Conservation (phyloP, 192 early-diverging fungal species). For the Geranomyces variabilis region DNA sequence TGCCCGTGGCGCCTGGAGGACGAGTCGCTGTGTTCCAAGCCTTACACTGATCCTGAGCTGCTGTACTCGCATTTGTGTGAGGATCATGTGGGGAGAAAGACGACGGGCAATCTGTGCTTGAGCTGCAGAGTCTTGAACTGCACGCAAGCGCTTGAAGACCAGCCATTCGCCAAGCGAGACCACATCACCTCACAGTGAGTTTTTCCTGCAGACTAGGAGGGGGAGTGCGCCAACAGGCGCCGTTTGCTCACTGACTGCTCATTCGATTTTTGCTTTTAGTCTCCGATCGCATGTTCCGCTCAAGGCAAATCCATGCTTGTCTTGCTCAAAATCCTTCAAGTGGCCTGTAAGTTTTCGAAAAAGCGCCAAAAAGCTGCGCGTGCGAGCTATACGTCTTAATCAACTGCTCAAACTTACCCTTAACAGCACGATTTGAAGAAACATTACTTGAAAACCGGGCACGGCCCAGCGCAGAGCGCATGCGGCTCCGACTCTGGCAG, state of each 20-base stretch:
- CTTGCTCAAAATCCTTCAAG: slow-evolving; percentile 35
- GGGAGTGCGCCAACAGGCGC: too few relatives aligned
- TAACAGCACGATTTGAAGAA: slow-evolving; percentile 28
- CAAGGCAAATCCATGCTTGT: slow-evolving; percentile 78
- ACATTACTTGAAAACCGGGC: slow-evolving; percentile 30
- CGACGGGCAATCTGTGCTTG: slow-evolving; percentile 85
- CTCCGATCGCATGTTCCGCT: slow-evolving; percentile 86
- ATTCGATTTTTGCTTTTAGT: slow-evolving; percentile 22
- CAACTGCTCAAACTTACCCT: too few relatives aligned
- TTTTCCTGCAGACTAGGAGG: slow-evolving; percentile 17
- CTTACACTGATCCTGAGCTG: slow-evolving; percentile 59
- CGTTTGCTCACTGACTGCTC: too few relatives aligned
- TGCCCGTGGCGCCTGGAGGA: slow-evolving; percentile 28
- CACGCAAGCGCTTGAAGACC: slow-evolving; percentile 53
- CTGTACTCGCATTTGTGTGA: slow-evolving; percentile 86
- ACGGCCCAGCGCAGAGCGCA: slow-evolving; percentile 15
- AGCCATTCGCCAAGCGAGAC: slow-evolving; percentile 76
- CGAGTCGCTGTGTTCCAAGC: slow-evolving; percentile 12
- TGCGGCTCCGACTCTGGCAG: slow-evolving; percentile 4
- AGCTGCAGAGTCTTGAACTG: slow-evolving; percentile 76
- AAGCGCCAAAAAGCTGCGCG: too few relatives aligned
- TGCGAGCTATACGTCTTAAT: too few relatives aligned
- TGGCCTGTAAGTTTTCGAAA: slow-evolving; percentile 18
- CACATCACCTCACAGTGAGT: slow-evolving; percentile 82
- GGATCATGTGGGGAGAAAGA: slow-evolving; percentile 89